A percentile compares a stretch with the other conserved stretches of the same genome.
Conservation (phyloP, 331 rosid species). For the Prunus yedoensis region DNA sequence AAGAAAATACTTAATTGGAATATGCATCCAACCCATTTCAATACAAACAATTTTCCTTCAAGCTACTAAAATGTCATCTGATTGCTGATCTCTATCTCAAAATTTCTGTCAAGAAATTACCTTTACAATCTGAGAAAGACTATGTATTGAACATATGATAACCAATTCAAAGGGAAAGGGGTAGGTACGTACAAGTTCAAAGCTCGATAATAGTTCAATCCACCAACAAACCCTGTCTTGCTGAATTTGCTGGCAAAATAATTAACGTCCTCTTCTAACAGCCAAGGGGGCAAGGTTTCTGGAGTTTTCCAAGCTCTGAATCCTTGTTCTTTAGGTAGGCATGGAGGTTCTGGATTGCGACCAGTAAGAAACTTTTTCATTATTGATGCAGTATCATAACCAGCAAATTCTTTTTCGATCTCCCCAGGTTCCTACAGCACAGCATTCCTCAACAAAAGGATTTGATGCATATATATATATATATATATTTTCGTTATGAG, state of each 20-base stretch:
- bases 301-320: conserved; percentile 34
- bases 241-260: conserved; percentile 61
- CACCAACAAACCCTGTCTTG: conserved; percentile 80
- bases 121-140: not conserved
- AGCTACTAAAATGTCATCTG: not conserved
- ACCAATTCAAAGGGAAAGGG: not conserved
- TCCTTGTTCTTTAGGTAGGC: conserved; percentile 56
- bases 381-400: conserved; percentile 40
- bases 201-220: conserved; percentile 80
- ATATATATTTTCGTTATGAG: no score
- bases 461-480: not conserved
- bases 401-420: conserved; percentile 63
- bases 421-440: conserved; percentile 64
- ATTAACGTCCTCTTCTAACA: conserved; percentile 65
- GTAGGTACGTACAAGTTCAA: conserved; percentile 48
- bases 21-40: not conserved
- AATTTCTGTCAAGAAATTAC: not conserved
- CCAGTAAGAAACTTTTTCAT: conserved; percentile 42
- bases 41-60: no score
- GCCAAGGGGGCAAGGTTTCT: conserved; percentile 63
- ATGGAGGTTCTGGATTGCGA: conserved; percentile 52
- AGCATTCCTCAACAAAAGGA: conserved; percentile 7
- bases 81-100: not conserved
- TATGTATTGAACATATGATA: not conserved
- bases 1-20: not conserved